phyloP scores from a whole-genome alignment of 202 grass and related monocot species.

The Miscanthus sacchariflorus region DNA sequence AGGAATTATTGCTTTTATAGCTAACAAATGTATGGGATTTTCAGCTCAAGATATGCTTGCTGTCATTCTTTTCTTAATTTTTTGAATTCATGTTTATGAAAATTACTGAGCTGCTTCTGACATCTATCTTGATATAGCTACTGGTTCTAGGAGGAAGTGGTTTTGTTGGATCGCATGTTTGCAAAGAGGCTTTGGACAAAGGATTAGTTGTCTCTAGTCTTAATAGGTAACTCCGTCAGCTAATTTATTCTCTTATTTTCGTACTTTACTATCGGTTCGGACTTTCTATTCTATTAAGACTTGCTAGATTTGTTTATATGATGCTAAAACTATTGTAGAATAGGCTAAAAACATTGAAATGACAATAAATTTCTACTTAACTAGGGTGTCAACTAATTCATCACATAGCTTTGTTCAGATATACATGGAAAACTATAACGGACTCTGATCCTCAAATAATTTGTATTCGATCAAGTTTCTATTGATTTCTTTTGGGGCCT shows the following conservation, averaged over 20 bases:
- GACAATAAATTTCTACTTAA: conserved; percentile 2
- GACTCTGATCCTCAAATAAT: conserved; percentile 3
- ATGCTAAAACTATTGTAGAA: conserved; percentile 7
- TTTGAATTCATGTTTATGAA: conserved; percentile 29
- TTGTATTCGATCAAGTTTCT: not conserved
- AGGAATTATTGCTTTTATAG: not conserved
- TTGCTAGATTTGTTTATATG: conserved; percentile 6
- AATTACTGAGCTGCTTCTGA: conserved; percentile 34
- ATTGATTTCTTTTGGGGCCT: not conserved
- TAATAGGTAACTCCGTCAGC: conserved; percentile 68
- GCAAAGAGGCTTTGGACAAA: conserved; percentile 85
- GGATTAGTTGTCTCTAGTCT: conserved; percentile 87
- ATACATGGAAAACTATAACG: not conserved
- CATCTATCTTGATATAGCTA: conserved; percentile 58
- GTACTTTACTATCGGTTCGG: not conserved
- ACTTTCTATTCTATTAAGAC: not conserved
- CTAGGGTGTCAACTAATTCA: conserved; percentile 21
- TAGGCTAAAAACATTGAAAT: not conserved
- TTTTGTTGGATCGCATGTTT: conserved; percentile 92
- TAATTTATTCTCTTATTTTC: conserved; percentile 24
- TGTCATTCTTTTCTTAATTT: not conserved
- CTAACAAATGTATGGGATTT: not conserved
- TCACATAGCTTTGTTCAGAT: not conserved
- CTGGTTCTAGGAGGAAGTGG: conserved; percentile 94
- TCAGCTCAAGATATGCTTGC: not conserved